Percentiles rank a stretch among this genome's conserved stretches.
phyloP scores from a whole-genome alignment of 805 yeast genomes.

The Pichia pseudocactophila region DNA sequence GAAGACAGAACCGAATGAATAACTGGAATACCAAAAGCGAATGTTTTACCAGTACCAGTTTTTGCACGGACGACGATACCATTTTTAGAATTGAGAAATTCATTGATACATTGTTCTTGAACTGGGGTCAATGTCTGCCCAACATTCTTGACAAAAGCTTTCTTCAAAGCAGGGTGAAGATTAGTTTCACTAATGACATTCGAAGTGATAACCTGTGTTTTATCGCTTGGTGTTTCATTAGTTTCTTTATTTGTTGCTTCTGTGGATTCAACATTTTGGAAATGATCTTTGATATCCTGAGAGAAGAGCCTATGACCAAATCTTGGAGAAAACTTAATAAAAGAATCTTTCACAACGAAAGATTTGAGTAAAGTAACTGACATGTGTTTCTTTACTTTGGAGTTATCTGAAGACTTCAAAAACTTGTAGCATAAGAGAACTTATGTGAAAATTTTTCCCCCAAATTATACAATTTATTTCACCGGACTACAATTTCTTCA shows the following conservation, averaged over 20 bases:
- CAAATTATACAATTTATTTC: no score
- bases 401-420: no score
- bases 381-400: background rate
- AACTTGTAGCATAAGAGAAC: no score
- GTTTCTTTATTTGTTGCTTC: background rate
- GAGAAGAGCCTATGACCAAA: background rate
- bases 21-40: constrained; percentile 79
- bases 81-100: constrained; percentile 39
- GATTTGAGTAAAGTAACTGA: background rate
- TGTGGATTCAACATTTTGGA: background rate
- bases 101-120: constrained; percentile 53
- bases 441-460: no score
- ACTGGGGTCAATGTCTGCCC: constrained; percentile 55
- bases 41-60: constrained; percentile 93
- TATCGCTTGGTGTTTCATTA: background rate
- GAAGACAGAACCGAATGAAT: constrained; percentile 42
- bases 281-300: background rate
- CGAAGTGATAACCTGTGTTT: constrained; percentile 9
- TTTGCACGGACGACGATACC: constrained; percentile 84
- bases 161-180: constrained; percentile 20
- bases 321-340: background rate
- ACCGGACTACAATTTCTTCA: no score
- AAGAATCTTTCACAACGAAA: background rate
- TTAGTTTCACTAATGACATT: constrained; percentile 20
- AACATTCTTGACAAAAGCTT: constrained; percentile 29